Conservation (phyloP, 192 early-diverging fungal genomes). For the Obelidium mucronatum region DNA sequence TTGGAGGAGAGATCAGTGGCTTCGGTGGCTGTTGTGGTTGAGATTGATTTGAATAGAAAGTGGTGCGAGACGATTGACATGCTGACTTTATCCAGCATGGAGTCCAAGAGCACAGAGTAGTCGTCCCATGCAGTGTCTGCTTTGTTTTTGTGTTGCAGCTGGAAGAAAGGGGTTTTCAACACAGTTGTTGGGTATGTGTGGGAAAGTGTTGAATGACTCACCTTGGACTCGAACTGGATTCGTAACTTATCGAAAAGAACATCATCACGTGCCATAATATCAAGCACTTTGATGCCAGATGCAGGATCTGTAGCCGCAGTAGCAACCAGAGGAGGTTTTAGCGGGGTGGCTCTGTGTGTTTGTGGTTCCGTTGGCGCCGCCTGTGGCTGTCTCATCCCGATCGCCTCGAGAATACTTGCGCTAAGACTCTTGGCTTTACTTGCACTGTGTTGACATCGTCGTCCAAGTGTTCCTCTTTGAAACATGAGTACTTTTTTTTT, state of each 20-base stretch:
- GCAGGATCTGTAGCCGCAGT: too few species aligned
- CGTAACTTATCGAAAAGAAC: conserved; percentile 18
- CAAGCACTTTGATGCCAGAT: too few species aligned
- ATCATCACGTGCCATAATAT: conserved; percentile 3
- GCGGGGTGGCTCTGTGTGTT: too few species aligned
- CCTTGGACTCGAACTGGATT: conserved; percentile 33
- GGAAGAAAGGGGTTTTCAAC: not conserved
- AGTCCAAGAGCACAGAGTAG: conserved; percentile 18
- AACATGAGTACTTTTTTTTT: too few species aligned
- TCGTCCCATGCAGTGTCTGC: conserved; percentile 30
- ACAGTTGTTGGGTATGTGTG: not conserved
- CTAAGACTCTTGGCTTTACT: too few species aligned
- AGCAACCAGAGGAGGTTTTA: too few species aligned
- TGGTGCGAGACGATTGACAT: conserved; percentile 25
- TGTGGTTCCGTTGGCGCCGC: too few species aligned
- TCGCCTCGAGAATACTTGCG: too few species aligned
- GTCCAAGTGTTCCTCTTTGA: too few species aligned
- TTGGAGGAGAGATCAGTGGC: not conserved
- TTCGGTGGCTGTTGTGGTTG: not conserved
- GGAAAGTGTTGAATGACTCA: not conserved
- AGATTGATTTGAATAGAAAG: conserved; percentile 30
- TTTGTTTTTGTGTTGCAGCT: conserved; percentile 24
- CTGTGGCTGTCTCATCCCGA: too few species aligned
- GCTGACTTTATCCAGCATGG: conserved; percentile 23
- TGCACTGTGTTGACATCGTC: too few species aligned